A percentile compares a stretch with the other conserved stretches of the same genome.
phyloP scores from a whole-genome alignment of 1,284 basidiomycete genomes.

The Pulveroboletus sp. region DNA sequence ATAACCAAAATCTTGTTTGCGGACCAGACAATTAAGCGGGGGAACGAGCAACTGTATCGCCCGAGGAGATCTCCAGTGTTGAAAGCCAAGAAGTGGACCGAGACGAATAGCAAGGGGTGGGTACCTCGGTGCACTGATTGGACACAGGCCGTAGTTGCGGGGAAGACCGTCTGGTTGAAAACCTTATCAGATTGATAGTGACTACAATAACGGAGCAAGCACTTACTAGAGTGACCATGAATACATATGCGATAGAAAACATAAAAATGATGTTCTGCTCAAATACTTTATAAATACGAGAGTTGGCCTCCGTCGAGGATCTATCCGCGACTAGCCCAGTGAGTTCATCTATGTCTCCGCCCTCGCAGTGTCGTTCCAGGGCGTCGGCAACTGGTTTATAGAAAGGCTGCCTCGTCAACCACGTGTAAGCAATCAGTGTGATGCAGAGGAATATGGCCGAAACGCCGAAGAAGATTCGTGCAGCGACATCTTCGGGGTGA shows the following conservation, averaged over 20 bases:
- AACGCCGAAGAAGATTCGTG: constrained; percentile 67
- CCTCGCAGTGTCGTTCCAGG: constrained; percentile 34
- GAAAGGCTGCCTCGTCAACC: constrained; percentile 53
- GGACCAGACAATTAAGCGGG: constrained; percentile 63
- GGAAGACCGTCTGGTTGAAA: constrained; percentile 69
- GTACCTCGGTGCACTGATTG: constrained; percentile 54
- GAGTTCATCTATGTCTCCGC: constrained; percentile 29
- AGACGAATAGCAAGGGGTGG: constrained; percentile 65
- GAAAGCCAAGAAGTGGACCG: constrained; percentile 71
- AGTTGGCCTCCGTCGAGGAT: constrained; percentile 31
- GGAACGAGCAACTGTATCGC: constrained; percentile 69
- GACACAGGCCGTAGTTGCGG: constrained; percentile 79
- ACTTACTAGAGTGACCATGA: constrained; percentile 76
- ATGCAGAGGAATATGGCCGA: constrained; percentile 62
- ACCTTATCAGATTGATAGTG: constrained; percentile 1
- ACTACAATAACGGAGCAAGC: not conserved
- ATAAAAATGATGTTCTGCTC: constrained; percentile 68
- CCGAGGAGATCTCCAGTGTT: constrained; percentile 77
- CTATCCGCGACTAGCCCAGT: constrained; percentile 35
- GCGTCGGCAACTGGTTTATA: constrained; percentile 51
- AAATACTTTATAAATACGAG: constrained; percentile 51
- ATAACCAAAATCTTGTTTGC: constrained; percentile 55
- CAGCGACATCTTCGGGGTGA: constrained; percentile 56
- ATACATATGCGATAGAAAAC: constrained; percentile 72
- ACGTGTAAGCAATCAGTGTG: constrained; percentile 48